These are phyloP conservation scores for Eutypella sp. DNA, from an alignment of 2,329 filamentous ascomycete species.

Conservation along the genomic window DNA sequence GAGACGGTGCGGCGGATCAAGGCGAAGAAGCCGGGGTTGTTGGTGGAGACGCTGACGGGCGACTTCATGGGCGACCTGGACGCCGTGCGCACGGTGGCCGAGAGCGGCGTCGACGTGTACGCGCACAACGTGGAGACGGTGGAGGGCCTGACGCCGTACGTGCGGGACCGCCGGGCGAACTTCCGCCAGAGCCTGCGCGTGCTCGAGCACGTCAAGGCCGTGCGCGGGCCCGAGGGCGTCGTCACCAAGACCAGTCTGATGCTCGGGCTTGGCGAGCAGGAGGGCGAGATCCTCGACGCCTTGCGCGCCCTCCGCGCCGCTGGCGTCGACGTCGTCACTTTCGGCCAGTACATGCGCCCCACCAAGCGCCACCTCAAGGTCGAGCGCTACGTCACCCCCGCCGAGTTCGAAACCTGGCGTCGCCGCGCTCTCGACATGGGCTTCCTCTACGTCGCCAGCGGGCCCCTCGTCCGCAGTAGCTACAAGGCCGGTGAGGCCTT, in stretches of 20 bases:
- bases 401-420: conserved; percentile 86
- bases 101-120: conserved; percentile 89
- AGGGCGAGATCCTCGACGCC: conserved; percentile 76
- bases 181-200: conserved; percentile 83
- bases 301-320: conserved; percentile 73
- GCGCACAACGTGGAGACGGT: conserved; percentile 97
- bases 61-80: conserved; percentile 83
- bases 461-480: conserved; percentile 85
- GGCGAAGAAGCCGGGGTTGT: conserved; percentile 67
- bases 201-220: conserved; percentile 74
- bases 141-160: conserved; percentile 82
- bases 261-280: conserved; percentile 89
- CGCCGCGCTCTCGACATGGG: conserved; percentile 88
- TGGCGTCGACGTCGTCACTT: conserved; percentile 91
- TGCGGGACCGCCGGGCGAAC: conserved; percentile 82
- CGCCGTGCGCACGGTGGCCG: conserved; percentile 79
- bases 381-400: conserved; percentile 88
- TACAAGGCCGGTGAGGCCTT: conserved; percentile 99
- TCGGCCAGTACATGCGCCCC: conserved; percentile 99
- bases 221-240: conserved; percentile 60
- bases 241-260: conserved; percentile 99
- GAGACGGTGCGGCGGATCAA: conserved; percentile 95
- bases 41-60: conserved; percentile 81
- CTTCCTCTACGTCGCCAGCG: conserved; percentile 93
- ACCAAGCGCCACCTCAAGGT: conserved; percentile 98